Evolutionary conservation across 345 rosid genomes (phyloP).

Genomic region (Camelina neglecta): DNA sequence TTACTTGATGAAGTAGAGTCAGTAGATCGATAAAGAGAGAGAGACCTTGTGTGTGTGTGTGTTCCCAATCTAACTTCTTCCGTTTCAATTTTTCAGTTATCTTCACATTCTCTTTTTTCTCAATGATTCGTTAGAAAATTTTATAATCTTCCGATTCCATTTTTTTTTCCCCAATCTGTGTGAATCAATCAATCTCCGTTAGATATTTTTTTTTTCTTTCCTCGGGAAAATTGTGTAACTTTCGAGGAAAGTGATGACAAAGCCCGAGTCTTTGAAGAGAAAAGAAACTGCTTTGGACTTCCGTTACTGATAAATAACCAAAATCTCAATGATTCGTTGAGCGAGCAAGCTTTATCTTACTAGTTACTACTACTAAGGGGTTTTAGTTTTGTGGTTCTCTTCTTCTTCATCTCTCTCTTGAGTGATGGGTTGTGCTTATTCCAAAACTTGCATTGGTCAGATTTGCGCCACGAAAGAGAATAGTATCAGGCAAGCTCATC

Average conservation of each 20-base stretch:
- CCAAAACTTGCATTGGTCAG: slow-evolving; percentile 93
- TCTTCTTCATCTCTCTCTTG: slow-evolving; percentile 9
- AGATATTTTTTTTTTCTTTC: slow-evolving; percentile 23
- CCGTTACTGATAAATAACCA: background rate
- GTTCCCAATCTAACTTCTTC: slow-evolving; percentile 2
- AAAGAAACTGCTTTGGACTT: slow-evolving; percentile 30
- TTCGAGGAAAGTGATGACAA: slow-evolving; percentile 7
- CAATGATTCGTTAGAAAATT: background rate
- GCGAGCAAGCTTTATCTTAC: slow-evolving; percentile 29
- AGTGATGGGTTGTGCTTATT: slow-evolving; percentile 94
- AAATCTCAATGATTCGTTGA: slow-evolving; percentile 17
- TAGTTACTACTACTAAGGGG: background rate
- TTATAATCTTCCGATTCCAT: slow-evolving; percentile 33
- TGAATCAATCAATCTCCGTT: slow-evolving; percentile 11
- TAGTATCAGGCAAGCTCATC: slow-evolving; percentile 47
- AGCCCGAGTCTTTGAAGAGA: slow-evolving; percentile 13
- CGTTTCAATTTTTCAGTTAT: slow-evolving; percentile 6
- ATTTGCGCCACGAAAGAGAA: slow-evolving; percentile 74
- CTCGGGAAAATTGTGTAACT: slow-evolving; percentile 18
- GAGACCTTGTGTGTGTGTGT: background rate
- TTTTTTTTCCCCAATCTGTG: background rate
- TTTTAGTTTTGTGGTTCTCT: background rate
- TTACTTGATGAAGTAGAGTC: slow-evolving; percentile 16
- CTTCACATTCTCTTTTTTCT: background rate
- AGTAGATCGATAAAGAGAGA: slow-evolving; percentile 36